Evolutionary conservation across 2,329 filamentous ascomycete genomes (phyloP).

Genomic region (Trichoderma lentiforme): DNA sequence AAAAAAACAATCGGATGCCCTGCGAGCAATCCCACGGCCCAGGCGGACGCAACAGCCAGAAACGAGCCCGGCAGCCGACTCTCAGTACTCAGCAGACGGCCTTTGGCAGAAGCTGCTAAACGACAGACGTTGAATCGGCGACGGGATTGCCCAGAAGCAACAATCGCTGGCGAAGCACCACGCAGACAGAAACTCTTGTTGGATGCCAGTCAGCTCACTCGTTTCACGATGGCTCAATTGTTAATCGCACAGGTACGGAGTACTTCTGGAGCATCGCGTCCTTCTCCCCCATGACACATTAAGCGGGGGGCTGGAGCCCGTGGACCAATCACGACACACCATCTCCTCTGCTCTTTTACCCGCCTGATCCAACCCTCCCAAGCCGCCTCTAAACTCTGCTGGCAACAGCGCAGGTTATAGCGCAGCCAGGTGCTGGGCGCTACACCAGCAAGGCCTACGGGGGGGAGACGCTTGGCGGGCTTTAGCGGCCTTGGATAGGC

Average conservation of each 20-base stretch:
- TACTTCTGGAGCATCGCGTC: conserved; percentile 23
- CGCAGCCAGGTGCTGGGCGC: neutral
- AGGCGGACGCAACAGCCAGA: conserved; percentile 14
- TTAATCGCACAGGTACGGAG: conserved; percentile 18
- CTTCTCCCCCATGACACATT: conserved; percentile 38
- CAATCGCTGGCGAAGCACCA: conserved; percentile 15
- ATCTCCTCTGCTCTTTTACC: conserved; percentile 20
- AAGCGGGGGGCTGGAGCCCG: conserved; percentile 32
- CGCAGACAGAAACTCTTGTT: conserved; percentile 1
- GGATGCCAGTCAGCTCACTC: conserved; percentile 16
- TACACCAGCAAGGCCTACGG: conserved; percentile 2
- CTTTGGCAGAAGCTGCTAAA: neutral
- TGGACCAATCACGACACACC: conserved; percentile 32
- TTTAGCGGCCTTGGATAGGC: neutral
- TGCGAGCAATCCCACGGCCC: conserved; percentile 20
- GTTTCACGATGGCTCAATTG: conserved; percentile 19
- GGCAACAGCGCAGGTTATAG: conserved; percentile 1
- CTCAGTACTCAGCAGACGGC: neutral
- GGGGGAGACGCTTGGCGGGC: conserved; percentile 3
- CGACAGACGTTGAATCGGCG: neutral
- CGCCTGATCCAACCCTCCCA: conserved; percentile 18
- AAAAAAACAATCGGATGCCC: conserved; percentile 9
- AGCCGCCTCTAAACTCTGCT: conserved; percentile 14
- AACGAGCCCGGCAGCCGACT: neutral
- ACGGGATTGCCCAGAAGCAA: neutral